Percentiles rank a stretch among this genome's conserved stretches.
These are phyloP conservation scores for Cryphonectria carpinicola DNA, from an alignment of 2,329 filamentous ascomycete species.

Conservation along the genomic window DNA sequence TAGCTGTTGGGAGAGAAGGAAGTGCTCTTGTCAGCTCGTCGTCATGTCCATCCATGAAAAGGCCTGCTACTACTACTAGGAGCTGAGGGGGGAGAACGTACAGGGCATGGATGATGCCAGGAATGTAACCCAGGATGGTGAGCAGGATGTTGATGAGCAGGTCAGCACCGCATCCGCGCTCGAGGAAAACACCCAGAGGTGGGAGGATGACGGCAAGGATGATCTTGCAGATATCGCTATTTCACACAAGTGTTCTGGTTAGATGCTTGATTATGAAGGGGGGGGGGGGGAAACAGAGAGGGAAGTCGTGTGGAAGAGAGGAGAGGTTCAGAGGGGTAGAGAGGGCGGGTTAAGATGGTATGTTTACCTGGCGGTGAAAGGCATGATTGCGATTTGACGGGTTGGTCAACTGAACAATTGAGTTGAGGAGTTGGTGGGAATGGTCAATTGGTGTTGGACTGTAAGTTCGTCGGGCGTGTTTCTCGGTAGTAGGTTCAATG, in stretches of 20 bases:
- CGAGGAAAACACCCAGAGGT: slow-evolving; percentile 90
- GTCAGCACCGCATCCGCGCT: slow-evolving; percentile 86
- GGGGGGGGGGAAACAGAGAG: neutral
- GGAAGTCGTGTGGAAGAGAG: too few species aligned
- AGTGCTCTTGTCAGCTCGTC: slow-evolving; percentile 38
- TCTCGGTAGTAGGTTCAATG: neutral
- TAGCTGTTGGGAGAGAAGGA: slow-evolving; percentile 45
- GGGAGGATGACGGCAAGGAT: slow-evolving; percentile 89
- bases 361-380: slow-evolving; percentile 62
- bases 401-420: neutral
- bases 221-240: slow-evolving; percentile 65
- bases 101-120: slow-evolving; percentile 89
- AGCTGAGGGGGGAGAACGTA: slow-evolving; percentile 41
- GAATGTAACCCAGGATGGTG: slow-evolving; percentile 73
- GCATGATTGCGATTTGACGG: slow-evolving; percentile 48
- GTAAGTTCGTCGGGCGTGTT: neutral
- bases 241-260: neutral
- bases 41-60: neutral
- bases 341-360: neutral
- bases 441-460: neutral
- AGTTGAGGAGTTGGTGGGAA: neutral
- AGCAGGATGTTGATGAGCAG: slow-evolving; percentile 91
- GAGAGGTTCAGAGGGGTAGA: neutral
- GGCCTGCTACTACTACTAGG: neutral
- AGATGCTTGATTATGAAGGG: neutral